phyloP scores from a whole-genome alignment of 257 asterid genomes.

The Solanum virginianum region DNA sequence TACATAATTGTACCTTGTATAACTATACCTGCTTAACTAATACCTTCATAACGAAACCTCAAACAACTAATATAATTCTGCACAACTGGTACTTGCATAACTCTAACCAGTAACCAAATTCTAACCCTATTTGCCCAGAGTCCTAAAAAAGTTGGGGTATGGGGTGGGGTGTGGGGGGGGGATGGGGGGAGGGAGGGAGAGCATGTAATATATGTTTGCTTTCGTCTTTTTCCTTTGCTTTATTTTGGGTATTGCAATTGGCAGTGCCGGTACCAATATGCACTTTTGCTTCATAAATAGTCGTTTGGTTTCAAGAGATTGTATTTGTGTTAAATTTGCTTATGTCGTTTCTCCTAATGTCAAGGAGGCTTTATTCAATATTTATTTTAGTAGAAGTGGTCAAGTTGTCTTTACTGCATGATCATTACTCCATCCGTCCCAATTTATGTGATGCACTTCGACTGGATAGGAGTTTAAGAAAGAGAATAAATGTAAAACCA shows the following conservation, averaged over 20 bases:
- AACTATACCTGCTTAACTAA: no score
- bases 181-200: neutral
- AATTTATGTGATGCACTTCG: neutral
- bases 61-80: no score
- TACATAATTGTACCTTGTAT: no score
- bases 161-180: neutral
- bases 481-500: neutral
- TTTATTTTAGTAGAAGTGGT: neutral
- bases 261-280: neutral
- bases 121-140: neutral
- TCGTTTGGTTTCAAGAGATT: neutral
- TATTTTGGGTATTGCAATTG: neutral
- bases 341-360: neutral
- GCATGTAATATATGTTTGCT: neutral
- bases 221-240: neutral
- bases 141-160: neutral
- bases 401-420: neutral
- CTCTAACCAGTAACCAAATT: neutral
- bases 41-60: no score
- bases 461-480: neutral
- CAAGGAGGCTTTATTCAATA: neutral
- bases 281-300: neutral
- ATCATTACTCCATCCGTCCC: neutral
- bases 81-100: no score
- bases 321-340: neutral